Evolutionary conservation across 768 basidiomycete genomes (phyloP).

Genomic region (Podaxis sp.): DNA sequence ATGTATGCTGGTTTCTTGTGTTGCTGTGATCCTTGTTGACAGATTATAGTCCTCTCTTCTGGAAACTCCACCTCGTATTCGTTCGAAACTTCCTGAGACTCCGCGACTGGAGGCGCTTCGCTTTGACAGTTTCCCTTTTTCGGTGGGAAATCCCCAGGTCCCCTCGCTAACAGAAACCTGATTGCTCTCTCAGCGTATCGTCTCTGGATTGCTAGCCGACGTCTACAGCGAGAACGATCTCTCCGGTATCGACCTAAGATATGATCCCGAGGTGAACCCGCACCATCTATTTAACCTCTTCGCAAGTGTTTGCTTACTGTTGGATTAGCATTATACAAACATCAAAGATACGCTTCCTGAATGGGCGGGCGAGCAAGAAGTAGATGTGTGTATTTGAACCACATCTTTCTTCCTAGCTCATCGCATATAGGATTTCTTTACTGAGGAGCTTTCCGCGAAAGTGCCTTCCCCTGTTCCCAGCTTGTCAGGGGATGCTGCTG

Average conservation of each 20-base stretch:
- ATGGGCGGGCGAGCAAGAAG: not conserved
- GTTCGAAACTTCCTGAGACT: not conserved
- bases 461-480: not conserved
- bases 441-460: not conserved
- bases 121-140: constrained; percentile 2
- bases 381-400: not conserved
- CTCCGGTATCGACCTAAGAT: not conserved
- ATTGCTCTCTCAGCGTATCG: not conserved
- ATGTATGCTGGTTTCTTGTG: not conserved
- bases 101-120: not conserved
- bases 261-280: not conserved
- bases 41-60: not conserved
- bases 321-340: not conserved
- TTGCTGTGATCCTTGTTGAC: not conserved
- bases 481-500: not conserved
- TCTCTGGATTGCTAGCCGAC: not conserved
- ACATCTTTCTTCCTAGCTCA: not conserved
- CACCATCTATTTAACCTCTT: not conserved
- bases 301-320: not conserved
- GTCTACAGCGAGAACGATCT: not conserved
- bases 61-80: not conserved
- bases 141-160: not conserved
- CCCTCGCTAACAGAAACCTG: not conserved
- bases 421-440: not conserved
- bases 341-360: not conserved